Evolutionary conservation across 2,329 filamentous ascomycete species (phyloP), one percentile per base, ranked within the genome.

Genomic region (Sphaerostilbella broomeana): DNA sequence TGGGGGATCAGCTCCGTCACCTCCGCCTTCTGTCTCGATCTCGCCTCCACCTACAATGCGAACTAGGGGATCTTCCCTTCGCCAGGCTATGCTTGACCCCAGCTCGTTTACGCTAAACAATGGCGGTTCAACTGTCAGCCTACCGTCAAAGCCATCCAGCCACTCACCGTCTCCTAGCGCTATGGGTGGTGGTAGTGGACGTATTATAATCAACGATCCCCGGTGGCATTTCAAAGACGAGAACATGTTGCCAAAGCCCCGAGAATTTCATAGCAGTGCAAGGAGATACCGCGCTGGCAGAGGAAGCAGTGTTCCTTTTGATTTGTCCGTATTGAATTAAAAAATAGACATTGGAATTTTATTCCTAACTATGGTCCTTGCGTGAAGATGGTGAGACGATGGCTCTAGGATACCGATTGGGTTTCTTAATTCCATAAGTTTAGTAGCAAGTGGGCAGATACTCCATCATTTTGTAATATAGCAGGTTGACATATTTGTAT

Each of bases 281-380:
- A 88, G 84, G 59, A 79, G 78, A 58, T 98, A 97, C 62, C 74
- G 90, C 47, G 92, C 92, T 24, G 92, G 92, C 7, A 77, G 90
- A 57, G 90, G 88, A 21, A 95, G 88, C 65, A 95, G 86, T 68
- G 89, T 97, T 50, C 92, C 92, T 20, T 68, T 97, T 52, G 86
- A 97, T 67, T 63, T 98, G 56, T 77, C 70, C 49, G 69, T 73
- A 20, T 44, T 51, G 34, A 35, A 31, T 48, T 41, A 40, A 32
- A n/a, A n/a, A n/a, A n/a, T n/a, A n/a, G n/a, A n/a, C n/a, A n/a
- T n/a, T n/a, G n/a, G n/a, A n/a, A n/a, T n/a, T n/a, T n/a, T n/a
- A n/a, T n/a, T n/a, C n/a, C n/a, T n/a, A n/a, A n/a, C n/a, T n/a
- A n/a, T 38, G 16, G 35, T 25, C 27, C 40, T 24, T 35, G n/a